These are phyloP conservation scores for Neospora caninum DNA, from an alignment of 169 alveolate species.

Conservation along the genomic window DNA sequence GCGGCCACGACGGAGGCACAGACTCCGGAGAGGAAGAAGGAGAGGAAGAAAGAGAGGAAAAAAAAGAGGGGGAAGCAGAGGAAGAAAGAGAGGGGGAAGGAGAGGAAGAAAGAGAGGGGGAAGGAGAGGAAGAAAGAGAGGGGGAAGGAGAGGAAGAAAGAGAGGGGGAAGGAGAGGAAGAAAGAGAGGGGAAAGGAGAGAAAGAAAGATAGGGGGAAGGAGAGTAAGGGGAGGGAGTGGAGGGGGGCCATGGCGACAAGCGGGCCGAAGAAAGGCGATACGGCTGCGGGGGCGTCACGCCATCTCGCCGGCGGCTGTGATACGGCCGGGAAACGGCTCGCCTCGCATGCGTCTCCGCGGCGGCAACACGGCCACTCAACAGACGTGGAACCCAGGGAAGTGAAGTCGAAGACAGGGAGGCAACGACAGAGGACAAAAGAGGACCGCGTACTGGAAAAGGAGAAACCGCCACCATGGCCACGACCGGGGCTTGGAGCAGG, in stretches of 20 bases:
- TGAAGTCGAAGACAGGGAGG: neutral
- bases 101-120: too few relatives aligned
- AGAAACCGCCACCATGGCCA: neutral
- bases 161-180: too few relatives aligned
- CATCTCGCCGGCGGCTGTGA: neutral
- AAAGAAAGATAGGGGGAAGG: too few relatives aligned
- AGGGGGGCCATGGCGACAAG: neutral
- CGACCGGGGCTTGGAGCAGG: too few relatives aligned
- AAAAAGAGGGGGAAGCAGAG: too few relatives aligned
- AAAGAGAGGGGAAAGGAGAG: too few relatives aligned
- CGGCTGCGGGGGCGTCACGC: neutral
- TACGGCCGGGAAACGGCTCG: neutral
- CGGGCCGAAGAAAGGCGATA: neutral
- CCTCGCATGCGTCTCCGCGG: neutral
- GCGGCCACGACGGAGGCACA: neutral
- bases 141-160: too few relatives aligned
- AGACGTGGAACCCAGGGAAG: neutral
- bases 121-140: too few relatives aligned
- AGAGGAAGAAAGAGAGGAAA: too few relatives aligned
- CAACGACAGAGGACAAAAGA: neutral
- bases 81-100: too few relatives aligned
- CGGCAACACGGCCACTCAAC: neutral
- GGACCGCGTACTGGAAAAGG: neutral
- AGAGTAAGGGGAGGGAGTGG: too few relatives aligned
- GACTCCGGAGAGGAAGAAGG: neutral